phyloP scores from a whole-genome alignment of 305 asterid species.

The Solanum aculeatissimum region DNA sequence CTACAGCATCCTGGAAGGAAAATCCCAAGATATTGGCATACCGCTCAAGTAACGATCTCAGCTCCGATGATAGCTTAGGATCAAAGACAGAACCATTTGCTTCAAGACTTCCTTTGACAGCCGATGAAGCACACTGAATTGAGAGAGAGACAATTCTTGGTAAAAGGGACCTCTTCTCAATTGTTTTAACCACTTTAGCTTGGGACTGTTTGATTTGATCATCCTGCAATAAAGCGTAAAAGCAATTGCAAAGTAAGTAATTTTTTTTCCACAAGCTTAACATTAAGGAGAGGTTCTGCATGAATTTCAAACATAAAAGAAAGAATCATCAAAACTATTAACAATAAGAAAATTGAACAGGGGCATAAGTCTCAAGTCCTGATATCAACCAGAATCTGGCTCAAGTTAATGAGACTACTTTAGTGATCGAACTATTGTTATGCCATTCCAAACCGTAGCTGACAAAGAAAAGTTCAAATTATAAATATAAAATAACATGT shows the following conservation, averaged over 20 bases:
- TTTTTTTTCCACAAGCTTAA: background rate
- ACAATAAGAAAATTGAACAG: background rate
- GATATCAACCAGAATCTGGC: background rate
- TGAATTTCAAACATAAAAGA: background rate
- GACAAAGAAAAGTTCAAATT: background rate
- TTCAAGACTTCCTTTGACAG: constrained; percentile 64
- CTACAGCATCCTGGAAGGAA: constrained; percentile 76
- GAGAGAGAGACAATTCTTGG: constrained; percentile 90
- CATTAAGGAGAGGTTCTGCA: background rate
- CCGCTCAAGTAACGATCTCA: constrained; percentile 72
- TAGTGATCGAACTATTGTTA: background rate
- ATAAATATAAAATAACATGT: background rate
- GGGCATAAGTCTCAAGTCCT: background rate
- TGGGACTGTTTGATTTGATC: constrained; percentile 54
- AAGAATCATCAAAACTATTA: background rate
- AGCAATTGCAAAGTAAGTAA: background rate
- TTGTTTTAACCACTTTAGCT: constrained; percentile 32
- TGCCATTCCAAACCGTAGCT: background rate
- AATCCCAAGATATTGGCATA: constrained; percentile 64
- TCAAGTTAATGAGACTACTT: background rate
- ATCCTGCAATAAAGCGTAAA: constrained; percentile 22
- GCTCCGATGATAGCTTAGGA: constrained; percentile 57
- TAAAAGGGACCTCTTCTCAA: constrained; percentile 88
- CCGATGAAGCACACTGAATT: constrained; percentile 58
- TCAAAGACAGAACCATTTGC: constrained; percentile 55